Evolutionary conservation across 2,329 filamentous ascomycete species (phyloP).

Genomic region (Huntiella moniliformis): DNA sequence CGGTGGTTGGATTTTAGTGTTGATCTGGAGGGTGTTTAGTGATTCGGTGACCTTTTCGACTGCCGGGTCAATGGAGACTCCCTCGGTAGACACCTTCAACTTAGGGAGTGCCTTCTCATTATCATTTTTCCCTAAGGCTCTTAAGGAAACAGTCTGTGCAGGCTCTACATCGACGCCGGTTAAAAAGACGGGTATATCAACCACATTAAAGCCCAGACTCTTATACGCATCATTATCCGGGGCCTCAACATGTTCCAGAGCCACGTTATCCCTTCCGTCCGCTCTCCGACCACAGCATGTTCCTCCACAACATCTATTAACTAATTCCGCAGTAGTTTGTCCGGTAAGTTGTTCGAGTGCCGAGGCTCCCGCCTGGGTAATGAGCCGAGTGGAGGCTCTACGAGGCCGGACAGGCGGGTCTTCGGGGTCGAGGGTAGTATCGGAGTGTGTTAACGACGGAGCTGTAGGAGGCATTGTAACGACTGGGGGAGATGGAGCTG

Average conservation of each 20-base stretch:
- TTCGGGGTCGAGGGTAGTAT: conserved; percentile 41
- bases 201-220: conserved; percentile 58
- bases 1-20: conserved; percentile 55
- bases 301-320: conserved; percentile 44
- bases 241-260: conserved; percentile 27
- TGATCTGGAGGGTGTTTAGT: conserved; percentile 12
- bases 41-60: conserved; percentile 7
- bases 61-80: conserved; percentile 2
- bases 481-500: too few species aligned
- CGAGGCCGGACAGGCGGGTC: conserved; percentile 32
- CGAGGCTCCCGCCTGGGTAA: conserved; percentile 43
- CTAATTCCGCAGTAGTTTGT: conserved; percentile 41
- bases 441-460: conserved; percentile 44
- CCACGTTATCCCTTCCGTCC: conserved; percentile 15
- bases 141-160: conserved; percentile 53
- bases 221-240: conserved; percentile 76
- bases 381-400: conserved; percentile 50
- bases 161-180: conserved; percentile 47
- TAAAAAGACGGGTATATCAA: conserved; percentile 53
- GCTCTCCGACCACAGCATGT: conserved; percentile 40
- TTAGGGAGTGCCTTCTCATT: conserved; percentile 15
- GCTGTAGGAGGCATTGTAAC: conserved; percentile 16
- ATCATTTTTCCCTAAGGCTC: conserved; percentile 27
- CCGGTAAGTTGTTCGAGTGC: conserved; percentile 41
- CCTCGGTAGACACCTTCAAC: conserved; percentile 5